Evolutionary conservation across 2,329 filamentous ascomycete genomes (phyloP).

Genomic region (Colletotrichum destructivum): DNA sequence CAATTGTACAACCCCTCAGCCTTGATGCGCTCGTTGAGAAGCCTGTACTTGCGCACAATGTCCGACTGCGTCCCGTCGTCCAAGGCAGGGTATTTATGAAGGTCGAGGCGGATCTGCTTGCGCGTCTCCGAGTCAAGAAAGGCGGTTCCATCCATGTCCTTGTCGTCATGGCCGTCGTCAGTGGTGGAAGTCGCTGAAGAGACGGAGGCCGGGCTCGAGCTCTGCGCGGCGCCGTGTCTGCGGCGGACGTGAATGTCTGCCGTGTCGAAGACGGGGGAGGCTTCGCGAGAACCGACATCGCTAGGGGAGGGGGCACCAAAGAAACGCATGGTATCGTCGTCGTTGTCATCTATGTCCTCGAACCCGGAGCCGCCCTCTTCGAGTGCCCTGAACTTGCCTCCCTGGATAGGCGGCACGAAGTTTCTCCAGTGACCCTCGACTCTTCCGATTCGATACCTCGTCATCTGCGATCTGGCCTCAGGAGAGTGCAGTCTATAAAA

Average conservation of each 20-base stretch:
- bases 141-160: slow-evolving; percentile 68
- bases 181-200: slow-evolving; percentile 69
- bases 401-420: slow-evolving; percentile 92
- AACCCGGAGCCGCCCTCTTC: slow-evolving; percentile 48
- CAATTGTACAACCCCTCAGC: slow-evolving; percentile 86
- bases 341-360: slow-evolving; percentile 50
- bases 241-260: slow-evolving; percentile 50
- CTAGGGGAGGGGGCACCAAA: slow-evolving; percentile 59
- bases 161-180: slow-evolving; percentile 61
- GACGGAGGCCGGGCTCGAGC: slow-evolving; percentile 61
- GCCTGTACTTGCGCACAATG: slow-evolving; percentile 87
- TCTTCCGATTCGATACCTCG: slow-evolving; percentile 85
- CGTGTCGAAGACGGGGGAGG: slow-evolving; percentile 66
- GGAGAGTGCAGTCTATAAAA: slow-evolving; percentile 81
- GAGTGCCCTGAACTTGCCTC: slow-evolving; percentile 78
- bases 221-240: slow-evolving; percentile 45
- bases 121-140: slow-evolving; percentile 82
- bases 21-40: slow-evolving; percentile 79
- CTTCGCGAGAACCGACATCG: slow-evolving; percentile 66
- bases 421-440: slow-evolving; percentile 89
- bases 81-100: slow-evolving; percentile 84
- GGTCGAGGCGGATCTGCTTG: slow-evolving; percentile 82
- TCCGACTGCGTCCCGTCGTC: slow-evolving; percentile 80
- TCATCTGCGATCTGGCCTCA: slow-evolving; percentile 83
- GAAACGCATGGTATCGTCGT: slow-evolving; percentile 38